Evolutionary conservation across 179 eudicot genomes (phyloP), one percentile per base, ranked within the genome.

Genomic region (Spergularia azorica): DNA sequence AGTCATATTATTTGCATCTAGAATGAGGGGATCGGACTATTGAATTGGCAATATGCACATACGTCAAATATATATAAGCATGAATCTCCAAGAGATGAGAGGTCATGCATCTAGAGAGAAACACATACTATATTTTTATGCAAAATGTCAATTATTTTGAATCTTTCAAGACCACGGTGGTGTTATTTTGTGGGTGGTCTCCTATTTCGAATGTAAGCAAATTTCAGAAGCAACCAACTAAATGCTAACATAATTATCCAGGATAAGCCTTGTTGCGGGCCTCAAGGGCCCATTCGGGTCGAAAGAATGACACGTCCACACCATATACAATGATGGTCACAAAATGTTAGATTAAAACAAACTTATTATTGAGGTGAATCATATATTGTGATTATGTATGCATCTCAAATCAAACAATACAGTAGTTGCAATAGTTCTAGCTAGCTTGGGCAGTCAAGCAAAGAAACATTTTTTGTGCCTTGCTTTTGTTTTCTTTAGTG

Each of bases 31-130:
- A 36, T 36, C 39, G 39, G 48, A 14, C 17, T 36, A 18, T 55
- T 21, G 21, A 21, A 21, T 21, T 55, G 58, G 58, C 58, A 36
- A 2, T 36, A 36, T 36, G 39, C n/a, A 13, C 11, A 64, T 13
- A 64, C 68, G 68, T 64, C 68, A 48, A 46, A 41, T 36, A 48
- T 50, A 68, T 46, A 68, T 48, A 68, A 68, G 56, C 72, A 68
- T 48, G 72, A 13, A 68, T 50, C n/a, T 18, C 2, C 18, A 50
- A 50, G 32, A 48, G 12, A 36, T 2, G 9, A 41, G 54, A 17
- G 32, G 1, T 12, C 50, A 36, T n/a, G 15, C 67, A 63, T 63
- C 67, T 63, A 63, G 67, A 63, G 41, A 63, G 50, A 46, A 63
- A 26, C 67, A 26, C 6, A 12, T 2, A 73, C 39, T 36, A 36